These are phyloP conservation scores for Fusarium sp. DNA, from an alignment of 2,329 filamentous ascomycete species.

Conservation along the genomic window DNA sequence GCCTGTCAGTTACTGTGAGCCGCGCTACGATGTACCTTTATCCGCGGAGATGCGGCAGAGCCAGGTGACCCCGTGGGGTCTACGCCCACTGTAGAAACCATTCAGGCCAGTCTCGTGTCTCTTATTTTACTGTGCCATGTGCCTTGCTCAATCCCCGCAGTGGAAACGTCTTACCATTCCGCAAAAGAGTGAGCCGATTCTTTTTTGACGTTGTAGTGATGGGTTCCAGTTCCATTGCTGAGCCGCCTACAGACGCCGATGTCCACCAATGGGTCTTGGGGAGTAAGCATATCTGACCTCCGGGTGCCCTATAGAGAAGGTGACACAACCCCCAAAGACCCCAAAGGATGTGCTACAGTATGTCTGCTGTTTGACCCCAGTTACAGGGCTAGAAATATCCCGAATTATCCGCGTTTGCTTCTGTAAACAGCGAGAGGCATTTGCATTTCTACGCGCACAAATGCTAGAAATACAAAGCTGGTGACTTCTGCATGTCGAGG, in stretches of 20 bases:
- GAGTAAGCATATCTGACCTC: not conserved
- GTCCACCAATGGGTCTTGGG: not conserved
- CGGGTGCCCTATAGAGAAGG: not conserved
- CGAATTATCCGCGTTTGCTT: not conserved
- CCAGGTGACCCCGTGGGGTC: conserved; percentile 27
- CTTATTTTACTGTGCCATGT: not conserved
- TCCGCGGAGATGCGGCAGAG: conserved; percentile 20
- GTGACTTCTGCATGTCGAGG: not conserved
- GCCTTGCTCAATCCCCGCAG: not conserved
- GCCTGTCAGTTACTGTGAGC: conserved; percentile 2
- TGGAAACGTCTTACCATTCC: not conserved
- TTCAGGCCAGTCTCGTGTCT: conserved; percentile 11
- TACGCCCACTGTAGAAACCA: not conserved
- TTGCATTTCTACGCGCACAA: not conserved
- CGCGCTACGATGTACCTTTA: conserved; percentile 16
- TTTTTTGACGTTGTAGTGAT: not conserved
- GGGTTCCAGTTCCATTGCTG: conserved; percentile 11
- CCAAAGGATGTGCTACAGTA: not conserved
- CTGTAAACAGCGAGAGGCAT: not conserved
- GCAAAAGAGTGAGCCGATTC: conserved; percentile 13
- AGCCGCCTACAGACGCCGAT: not conserved
- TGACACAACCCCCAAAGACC: not conserved
- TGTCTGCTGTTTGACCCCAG: not conserved
- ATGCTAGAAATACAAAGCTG: not conserved
- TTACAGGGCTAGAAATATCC: not conserved